These are phyloP conservation scores for Urochloa ruziziensis DNA, from an alignment of 176 grass and related monocot genomes.

Conservation along the genomic window DNA sequence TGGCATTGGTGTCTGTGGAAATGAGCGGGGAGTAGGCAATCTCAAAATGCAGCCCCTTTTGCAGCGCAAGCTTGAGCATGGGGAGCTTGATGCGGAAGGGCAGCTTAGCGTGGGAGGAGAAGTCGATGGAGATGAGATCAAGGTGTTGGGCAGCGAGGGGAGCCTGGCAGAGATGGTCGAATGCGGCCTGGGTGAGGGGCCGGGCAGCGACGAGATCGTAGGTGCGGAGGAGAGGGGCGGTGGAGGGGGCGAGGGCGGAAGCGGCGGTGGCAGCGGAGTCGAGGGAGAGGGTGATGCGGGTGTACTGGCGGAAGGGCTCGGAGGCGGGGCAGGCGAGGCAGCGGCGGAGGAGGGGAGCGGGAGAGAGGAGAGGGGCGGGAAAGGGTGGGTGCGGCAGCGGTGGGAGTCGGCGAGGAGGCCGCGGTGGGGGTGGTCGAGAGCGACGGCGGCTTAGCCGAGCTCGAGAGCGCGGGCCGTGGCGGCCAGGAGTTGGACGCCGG, in stretches of 20 bases:
- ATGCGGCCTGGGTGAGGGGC: slow-evolving; percentile 55
- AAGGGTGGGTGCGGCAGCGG: slow-evolving; percentile 43
- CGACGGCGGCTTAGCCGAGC: slow-evolving; percentile 19
- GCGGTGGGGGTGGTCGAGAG: slow-evolving; percentile 40
- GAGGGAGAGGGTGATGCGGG: slow-evolving; percentile 64
- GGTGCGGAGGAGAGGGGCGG: slow-evolving; percentile 46
- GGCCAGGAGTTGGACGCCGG: not conserved
- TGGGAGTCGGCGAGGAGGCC: slow-evolving; percentile 56
- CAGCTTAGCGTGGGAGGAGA: slow-evolving; percentile 51
- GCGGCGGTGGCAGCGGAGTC: slow-evolving; percentile 37
- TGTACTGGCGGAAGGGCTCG: slow-evolving; percentile 66
- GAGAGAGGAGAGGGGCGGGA: slow-evolving; percentile 53
- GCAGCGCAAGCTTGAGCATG: slow-evolving; percentile 69
- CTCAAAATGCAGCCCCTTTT: slow-evolving; percentile 73
- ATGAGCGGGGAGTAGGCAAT: slow-evolving; percentile 74
- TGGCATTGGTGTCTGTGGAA: slow-evolving; percentile 38
- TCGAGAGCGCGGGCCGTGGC: slow-evolving; percentile 21
- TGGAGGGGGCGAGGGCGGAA: slow-evolving; percentile 38
- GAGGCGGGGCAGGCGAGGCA: slow-evolving; percentile 27
- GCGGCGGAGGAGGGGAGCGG: slow-evolving; percentile 41
- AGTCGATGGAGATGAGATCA: slow-evolving; percentile 76
- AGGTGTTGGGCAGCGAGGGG: slow-evolving; percentile 28
- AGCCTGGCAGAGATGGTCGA: slow-evolving; percentile 68
- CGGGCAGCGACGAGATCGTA: slow-evolving; percentile 70
- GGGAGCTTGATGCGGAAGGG: slow-evolving; percentile 71